Base-by-base conservation (phyloP, 805 yeast genomes). In the Cyberlindnera euphorbiae region DNA sequence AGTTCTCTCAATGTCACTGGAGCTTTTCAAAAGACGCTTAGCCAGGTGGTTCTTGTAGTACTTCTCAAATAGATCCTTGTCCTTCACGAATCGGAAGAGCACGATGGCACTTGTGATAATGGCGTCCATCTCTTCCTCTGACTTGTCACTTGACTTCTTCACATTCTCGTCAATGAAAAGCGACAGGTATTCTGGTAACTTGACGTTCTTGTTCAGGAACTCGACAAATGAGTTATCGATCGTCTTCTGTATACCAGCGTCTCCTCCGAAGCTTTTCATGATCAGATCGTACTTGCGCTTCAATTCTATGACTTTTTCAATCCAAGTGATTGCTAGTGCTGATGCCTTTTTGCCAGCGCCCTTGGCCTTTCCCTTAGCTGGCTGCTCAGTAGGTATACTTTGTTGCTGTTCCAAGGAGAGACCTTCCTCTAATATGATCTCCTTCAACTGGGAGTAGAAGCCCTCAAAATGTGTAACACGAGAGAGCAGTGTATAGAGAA, bases 31-130 rank as follows among this genome's bases (percentile, higher is more conserved):
- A 28, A 88, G 67, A 42, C 97, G 68, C 57, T 82, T 86, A 1
- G 96, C 95, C 39, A 89, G 66, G 60, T 85, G 96, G 36, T 79
- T 83, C 49, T 87, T 87, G 58, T 86, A 88, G 42, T 82, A 79
- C 28, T 75, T 81, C 53, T 87, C 95, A 61, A 88, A 89, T 17
- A 83, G 64, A 59, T 88, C 96, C 52, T 87, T 89, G 49, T 89
- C 96, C 41, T 75, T 70, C 30, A 88, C 67, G 52, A 75, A 79
- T 38, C 80, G 65, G 50, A 88, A 77, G 22, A 89, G 69, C 16
- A 68, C 59, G 10, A 84, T 69, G 0, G 87, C 74, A 18, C 71
- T 69, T 29, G 66, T 66, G 36, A 87, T 60, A 8, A 73, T 57
- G 8, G 48, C 65, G 47, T 63, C 68, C 38, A 66, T 47, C 50